Percentiles rank a stretch among this genome's conserved stretches.
Evolutionary conservation across 768 basidiomycete species (phyloP).

Genomic region (Termitomyces sp.): DNA sequence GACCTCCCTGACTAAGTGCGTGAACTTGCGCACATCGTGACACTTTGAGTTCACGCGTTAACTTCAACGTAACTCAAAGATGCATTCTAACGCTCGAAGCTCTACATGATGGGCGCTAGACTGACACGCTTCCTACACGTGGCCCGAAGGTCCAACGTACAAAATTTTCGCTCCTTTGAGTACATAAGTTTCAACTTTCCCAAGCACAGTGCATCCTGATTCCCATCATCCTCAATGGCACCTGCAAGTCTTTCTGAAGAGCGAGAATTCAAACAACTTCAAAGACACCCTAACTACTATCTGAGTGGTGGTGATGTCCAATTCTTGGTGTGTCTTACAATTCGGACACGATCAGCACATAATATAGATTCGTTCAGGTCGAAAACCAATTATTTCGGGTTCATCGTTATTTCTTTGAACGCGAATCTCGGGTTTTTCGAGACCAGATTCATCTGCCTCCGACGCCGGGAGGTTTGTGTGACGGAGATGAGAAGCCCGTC

Average conservation of each 20-base stretch:
- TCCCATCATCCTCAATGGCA: not conserved
- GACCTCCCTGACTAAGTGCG: too few relatives aligned
- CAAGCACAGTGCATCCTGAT: not conserved
- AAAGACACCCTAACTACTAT: slow-evolving; percentile 38
- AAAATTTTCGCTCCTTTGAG: too few relatives aligned
- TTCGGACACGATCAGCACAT: not conserved
- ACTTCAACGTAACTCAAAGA: too few relatives aligned
- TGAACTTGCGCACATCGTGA: too few relatives aligned
- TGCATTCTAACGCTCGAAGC: slow-evolving; percentile 1
- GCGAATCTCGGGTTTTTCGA: slow-evolving; percentile 49
- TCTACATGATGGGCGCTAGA: not conserved
- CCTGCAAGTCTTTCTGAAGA: not conserved
- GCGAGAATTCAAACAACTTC: slow-evolving; percentile 13
- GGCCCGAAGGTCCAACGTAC: not conserved
- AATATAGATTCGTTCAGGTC: slow-evolving; percentile 30
- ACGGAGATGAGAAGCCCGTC: slow-evolving; percentile 33
- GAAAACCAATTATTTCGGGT: slow-evolving; percentile 52
- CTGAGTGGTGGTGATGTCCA: slow-evolving; percentile 48
- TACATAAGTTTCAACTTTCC: not conserved
- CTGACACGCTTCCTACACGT: not conserved
- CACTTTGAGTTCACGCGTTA: too few relatives aligned
- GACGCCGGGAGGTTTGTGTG: slow-evolving; percentile 22
- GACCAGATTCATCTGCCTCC: slow-evolving; percentile 26
- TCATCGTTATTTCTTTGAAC: slow-evolving; percentile 57
- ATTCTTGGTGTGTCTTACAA: slow-evolving; percentile 37